A percentile compares a stretch with the other conserved stretches of the same genome.
Evolutionary conservation across 2,329 filamentous ascomycete genomes (phyloP).

Genomic region (Cladosporium austrohemisphaericum): DNA sequence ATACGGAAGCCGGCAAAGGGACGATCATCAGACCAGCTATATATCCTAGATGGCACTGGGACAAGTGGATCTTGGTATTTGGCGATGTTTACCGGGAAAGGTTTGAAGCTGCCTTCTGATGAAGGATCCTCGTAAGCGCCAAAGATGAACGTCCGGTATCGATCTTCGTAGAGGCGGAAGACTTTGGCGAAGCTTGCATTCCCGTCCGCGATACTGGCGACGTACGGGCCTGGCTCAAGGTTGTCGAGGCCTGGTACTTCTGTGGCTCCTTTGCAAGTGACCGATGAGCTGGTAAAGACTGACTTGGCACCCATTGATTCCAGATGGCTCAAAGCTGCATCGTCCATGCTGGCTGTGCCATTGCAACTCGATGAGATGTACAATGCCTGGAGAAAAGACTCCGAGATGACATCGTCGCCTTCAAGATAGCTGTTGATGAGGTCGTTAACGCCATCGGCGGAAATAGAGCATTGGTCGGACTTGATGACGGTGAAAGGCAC

Average conservation of each 20-base stretch:
- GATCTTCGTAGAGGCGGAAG: constrained; percentile 32
- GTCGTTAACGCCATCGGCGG: not conserved
- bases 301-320: not conserved
- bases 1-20: constrained; percentile 35
- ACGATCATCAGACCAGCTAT: constrained; percentile 33
- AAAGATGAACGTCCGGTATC: constrained; percentile 31
- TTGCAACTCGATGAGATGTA: constrained; percentile 28
- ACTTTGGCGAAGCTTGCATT: constrained; percentile 26
- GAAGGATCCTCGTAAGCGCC: constrained; percentile 30
- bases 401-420: constrained; percentile 37
- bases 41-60: constrained; percentile 40
- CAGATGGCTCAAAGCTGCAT: constrained; percentile 18
- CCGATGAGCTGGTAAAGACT: not conserved
- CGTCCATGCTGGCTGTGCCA: constrained; percentile 24
- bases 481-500: constrained; percentile 1
- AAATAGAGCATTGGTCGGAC: not conserved
- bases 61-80: constrained; percentile 31
- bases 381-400: constrained; percentile 33
- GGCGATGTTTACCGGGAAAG: constrained; percentile 27
- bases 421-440: constrained; percentile 24
- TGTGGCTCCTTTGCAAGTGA: not conserved
- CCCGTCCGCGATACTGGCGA: constrained; percentile 11
- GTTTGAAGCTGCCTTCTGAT: constrained; percentile 20
- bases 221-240: constrained; percentile 32
- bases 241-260: not conserved